Evolutionary conservation across 2,329 filamentous ascomycete genomes (phyloP).

Genomic region (Xylariaceae sp.): DNA sequence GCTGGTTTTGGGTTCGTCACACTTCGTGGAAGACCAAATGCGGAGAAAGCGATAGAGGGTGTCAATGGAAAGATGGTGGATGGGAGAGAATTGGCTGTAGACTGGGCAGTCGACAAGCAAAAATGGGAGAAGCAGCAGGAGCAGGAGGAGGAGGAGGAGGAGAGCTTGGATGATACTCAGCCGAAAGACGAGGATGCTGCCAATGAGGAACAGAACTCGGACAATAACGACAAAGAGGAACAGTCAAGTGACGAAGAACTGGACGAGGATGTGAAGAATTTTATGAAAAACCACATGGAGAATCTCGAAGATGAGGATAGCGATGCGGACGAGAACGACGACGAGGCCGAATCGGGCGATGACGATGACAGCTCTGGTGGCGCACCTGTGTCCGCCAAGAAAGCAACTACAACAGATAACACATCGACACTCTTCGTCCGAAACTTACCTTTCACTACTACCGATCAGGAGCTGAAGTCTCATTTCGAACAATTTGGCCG

Average conservation of each 20-base stretch:
- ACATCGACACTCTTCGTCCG: constrained; percentile 82
- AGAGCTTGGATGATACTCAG: constrained; percentile 29
- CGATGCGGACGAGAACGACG: constrained; percentile 35
- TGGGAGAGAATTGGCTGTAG: constrained; percentile 81
- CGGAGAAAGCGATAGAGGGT: constrained; percentile 75
- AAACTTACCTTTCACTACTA: constrained; percentile 84
- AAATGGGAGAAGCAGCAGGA: constrained; percentile 69
- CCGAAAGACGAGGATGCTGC: constrained; percentile 5
- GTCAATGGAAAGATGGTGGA: constrained; percentile 89
- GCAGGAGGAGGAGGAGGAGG: constrained; percentile 32
- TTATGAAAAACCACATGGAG: constrained; percentile 50
- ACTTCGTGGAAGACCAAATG: constrained; percentile 80
- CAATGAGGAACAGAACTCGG: constrained; percentile 33
- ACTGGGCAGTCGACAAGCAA: constrained; percentile 92
- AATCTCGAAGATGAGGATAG: constrained; percentile 52
- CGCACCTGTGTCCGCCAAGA: constrained; percentile 9
- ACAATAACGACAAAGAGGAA: constrained; percentile 24
- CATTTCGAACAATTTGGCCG: constrained; percentile 85
- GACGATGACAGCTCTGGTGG: constrained; percentile 28
- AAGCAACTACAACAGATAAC: constrained; percentile 48
- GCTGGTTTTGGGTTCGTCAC: constrained; percentile 91
- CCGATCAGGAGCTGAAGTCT: constrained; percentile 72
- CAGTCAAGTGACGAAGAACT: constrained; percentile 36
- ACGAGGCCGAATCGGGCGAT: constrained; percentile 29
- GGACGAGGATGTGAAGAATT: constrained; percentile 38